Conservation (phyloP, 2,329 filamentous ascomycete species). For the Drechslerella coelobrocha region DNA sequence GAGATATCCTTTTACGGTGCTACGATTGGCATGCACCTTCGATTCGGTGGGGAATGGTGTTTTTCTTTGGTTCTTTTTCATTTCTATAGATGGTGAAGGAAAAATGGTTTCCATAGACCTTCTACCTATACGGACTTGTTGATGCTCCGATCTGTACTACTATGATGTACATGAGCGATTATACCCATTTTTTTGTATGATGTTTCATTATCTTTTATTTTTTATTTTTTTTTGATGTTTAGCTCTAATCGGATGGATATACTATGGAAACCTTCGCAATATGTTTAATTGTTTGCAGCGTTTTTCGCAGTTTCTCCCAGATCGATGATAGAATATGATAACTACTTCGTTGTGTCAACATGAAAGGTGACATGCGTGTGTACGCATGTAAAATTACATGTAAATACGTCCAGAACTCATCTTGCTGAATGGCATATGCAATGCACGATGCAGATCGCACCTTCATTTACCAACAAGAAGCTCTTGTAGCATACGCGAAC, state of each 20-base stretch:
- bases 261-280: background rate
- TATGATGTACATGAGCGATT: conserved; percentile 46
- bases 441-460: too few species aligned
- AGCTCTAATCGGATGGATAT: background rate
- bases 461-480: too few species aligned
- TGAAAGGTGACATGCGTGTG: too few species aligned
- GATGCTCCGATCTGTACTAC: conserved; percentile 37
- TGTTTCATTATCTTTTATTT: conserved; percentile 9
- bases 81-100: conserved; percentile 6
- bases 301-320: too few species aligned
- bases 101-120: conserved; percentile 16
- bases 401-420: too few species aligned
- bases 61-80: conserved; percentile 1
- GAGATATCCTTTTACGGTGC: conserved; percentile 1
- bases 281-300: background rate
- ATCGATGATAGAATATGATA: too few species aligned
- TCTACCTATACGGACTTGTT: conserved; percentile 13
- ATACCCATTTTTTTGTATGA: conserved; percentile 48
- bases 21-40: conserved; percentile 11
- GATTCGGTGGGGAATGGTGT: conserved; percentile 17
- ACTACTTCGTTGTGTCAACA: too few species aligned
- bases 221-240: conserved; percentile 8
- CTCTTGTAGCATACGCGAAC: too few species aligned
- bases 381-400: too few species aligned
- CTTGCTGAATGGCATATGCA: too few species aligned